These are phyloP conservation scores for Xerocomus nothofagi DNA, from an alignment of 1,284 basidiomycete species.

Conservation along the genomic window DNA sequence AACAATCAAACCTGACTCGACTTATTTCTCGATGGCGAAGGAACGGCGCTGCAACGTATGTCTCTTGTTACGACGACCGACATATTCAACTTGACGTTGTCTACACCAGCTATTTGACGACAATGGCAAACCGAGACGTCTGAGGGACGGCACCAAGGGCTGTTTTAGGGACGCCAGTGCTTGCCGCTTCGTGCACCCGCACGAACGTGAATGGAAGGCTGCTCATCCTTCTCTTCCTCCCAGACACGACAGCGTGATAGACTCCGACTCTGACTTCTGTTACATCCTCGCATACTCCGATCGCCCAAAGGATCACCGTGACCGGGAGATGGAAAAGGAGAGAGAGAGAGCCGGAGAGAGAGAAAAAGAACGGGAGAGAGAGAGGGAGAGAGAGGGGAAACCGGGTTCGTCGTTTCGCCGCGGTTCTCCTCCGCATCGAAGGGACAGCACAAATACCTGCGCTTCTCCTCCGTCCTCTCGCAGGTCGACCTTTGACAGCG, in stretches of 20 bases:
- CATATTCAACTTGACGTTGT: constrained; percentile 9
- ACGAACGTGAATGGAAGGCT: constrained; percentile 28
- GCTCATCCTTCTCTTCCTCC: constrained; percentile 30
- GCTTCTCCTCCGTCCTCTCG: constrained; percentile 18
- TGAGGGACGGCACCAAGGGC: constrained; percentile 23
- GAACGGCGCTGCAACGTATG: constrained; percentile 34
- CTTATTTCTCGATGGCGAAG: constrained; percentile 16
- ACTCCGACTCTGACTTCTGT: constrained; percentile 26
- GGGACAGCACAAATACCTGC: constrained; percentile 15
- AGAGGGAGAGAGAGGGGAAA: constrained; percentile 11
- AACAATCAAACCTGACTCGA: not conserved
- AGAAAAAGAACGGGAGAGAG: not conserved
- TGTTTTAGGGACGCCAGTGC: constrained; percentile 21
- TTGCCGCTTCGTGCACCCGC: constrained; percentile 31
- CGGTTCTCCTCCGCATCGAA: constrained; percentile 20
- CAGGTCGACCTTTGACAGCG: constrained; percentile 17
- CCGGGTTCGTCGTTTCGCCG: not conserved
- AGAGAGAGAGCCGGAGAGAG: not conserved
- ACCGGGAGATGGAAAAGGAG: constrained; percentile 15
- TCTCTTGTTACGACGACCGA: constrained; percentile 3
- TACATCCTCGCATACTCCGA: constrained; percentile 18
- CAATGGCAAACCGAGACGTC: constrained; percentile 26
- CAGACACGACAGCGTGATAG: constrained; percentile 18
- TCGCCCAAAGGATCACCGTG: constrained; percentile 12
- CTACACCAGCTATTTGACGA: constrained; percentile 29